Conservation (phyloP, 805 yeast species). For the Candida mattraensis region DNA sequence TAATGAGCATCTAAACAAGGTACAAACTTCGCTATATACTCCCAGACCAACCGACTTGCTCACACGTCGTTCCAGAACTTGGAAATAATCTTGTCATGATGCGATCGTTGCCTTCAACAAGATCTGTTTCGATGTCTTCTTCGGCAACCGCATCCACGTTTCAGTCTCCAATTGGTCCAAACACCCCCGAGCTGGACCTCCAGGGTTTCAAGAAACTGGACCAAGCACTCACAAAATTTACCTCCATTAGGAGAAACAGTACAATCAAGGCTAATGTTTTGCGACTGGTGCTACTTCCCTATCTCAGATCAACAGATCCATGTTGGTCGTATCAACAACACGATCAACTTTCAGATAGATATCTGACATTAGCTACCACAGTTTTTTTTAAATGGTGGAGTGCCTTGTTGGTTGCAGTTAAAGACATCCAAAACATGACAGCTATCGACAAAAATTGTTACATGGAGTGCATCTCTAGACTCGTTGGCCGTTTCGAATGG, state of each 20-base stretch:
- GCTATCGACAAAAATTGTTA: conserved; percentile 51
- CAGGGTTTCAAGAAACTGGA: conserved; percentile 40
- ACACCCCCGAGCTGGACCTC: conserved; percentile 16
- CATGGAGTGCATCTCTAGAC: conserved; percentile 53
- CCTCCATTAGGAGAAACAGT: conserved; percentile 36
- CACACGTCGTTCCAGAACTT: too few species aligned
- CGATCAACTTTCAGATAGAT: conserved; percentile 8
- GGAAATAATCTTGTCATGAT: too few species aligned
- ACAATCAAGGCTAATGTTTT: conserved; percentile 46
- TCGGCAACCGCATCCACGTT: conserved; percentile 9
- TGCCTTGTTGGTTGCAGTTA: conserved; percentile 37
- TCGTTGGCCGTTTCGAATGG: conserved; percentile 51
- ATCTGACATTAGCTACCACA: conserved; percentile 10
- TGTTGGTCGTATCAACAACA: conserved; percentile 14
- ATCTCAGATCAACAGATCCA: conserved; percentile 32
- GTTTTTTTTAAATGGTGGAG: conserved; percentile 52
- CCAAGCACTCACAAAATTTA: conserved; percentile 44
- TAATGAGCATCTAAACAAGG: too few species aligned
- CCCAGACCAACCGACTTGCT: too few species aligned
- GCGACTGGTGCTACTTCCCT: conserved; percentile 47
- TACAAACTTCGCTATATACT: too few species aligned
- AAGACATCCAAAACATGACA: conserved; percentile 37
- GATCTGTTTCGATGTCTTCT: conserved; percentile 17
- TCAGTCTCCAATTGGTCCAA: conserved; percentile 1
- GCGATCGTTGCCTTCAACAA: too few species aligned